phyloP scores from a whole-genome alignment of 768 basidiomycete genomes.

The Chiua virens region DNA sequence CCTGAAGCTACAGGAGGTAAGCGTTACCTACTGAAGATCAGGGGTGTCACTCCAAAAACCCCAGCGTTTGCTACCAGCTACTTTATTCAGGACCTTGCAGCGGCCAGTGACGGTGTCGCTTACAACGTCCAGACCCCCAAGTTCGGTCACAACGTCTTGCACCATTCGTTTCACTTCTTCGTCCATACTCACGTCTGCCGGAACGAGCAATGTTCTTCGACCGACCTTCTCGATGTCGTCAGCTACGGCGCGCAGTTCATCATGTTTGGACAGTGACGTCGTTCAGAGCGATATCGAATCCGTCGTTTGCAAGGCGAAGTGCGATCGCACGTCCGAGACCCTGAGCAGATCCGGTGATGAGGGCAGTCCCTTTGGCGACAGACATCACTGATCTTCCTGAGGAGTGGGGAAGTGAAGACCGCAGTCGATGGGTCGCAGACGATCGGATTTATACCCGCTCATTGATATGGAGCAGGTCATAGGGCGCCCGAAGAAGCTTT shows the following conservation, averaged over 20 bases:
- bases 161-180: conserved; percentile 42
- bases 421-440: background rate
- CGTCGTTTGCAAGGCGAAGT: conserved; percentile 19
- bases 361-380: conserved; percentile 26
- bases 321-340: conserved; percentile 28
- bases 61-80: conserved; percentile 22
- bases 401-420: background rate
- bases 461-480: background rate
- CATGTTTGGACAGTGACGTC: conserved; percentile 21
- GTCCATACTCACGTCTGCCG: conserved; percentile 43
- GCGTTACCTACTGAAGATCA: background rate
- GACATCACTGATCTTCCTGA: conserved; percentile 5
- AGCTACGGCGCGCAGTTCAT: conserved; percentile 9
- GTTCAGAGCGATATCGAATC: conserved; percentile 31
- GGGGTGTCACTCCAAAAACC: background rate
- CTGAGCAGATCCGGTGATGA: conserved; percentile 32
- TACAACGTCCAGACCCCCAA: conserved; percentile 49
- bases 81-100: background rate
- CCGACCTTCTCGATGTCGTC: conserved; percentile 8
- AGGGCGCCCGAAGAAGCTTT: too few relatives aligned
- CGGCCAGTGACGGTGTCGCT: conserved; percentile 10
- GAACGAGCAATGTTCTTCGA: conserved; percentile 15
- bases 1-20: background rate
- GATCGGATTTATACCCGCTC: background rate
- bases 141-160: conserved; percentile 22